phyloP scores from a whole-genome alignment of 805 yeast species.

The Lachancea fermentati region DNA sequence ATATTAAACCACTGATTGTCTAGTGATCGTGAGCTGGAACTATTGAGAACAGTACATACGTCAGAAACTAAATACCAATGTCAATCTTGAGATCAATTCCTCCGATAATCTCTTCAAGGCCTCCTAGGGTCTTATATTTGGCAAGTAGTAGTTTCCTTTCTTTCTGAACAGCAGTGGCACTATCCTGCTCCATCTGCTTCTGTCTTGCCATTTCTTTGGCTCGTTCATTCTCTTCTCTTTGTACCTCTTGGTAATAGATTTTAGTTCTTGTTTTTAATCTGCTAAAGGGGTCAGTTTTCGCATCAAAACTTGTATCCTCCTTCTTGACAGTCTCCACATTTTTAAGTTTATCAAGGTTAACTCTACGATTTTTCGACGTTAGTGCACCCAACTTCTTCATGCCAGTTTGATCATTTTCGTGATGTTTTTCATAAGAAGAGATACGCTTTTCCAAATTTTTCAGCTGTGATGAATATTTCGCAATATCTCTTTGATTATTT shows the following conservation, averaged over 20 bases:
- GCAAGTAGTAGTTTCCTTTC: conserved; percentile 43
- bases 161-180: conserved; percentile 40
- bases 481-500: conserved; percentile 39
- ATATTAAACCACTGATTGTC: too few species aligned
- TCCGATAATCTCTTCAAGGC: conserved; percentile 46
- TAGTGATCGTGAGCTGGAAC: too few species aligned
- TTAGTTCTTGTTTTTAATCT: conserved; percentile 85
- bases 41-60: too few species aligned
- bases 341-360: conserved; percentile 71
- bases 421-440: conserved; percentile 33
- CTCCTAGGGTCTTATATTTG: conserved; percentile 53
- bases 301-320: conserved; percentile 43
- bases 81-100: conserved; percentile 38
- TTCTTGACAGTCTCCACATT: conserved; percentile 68
- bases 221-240: conserved; percentile 52
- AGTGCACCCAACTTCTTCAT: conserved; percentile 56
- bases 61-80: conserved; percentile 19
- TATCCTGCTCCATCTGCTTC: conserved; percentile 35
- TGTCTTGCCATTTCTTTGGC: conserved; percentile 50
- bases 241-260: conserved; percentile 60
- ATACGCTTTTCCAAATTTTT: conserved; percentile 37
- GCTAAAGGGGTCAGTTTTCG: conserved; percentile 74
- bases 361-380: conserved; percentile 78
- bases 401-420: conserved; percentile 37
- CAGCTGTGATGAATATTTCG: conserved; percentile 44